Percentiles rank a stretch among this genome's conserved stretches.
Evolutionary conservation across 176 grass and related monocot genomes (phyloP).

Genomic region (Triticum aestivum): IWGSC_CS_RefSeq_v2.1 NC_057801.1:191910940-191911439

Average conservation of each 20-base stretch:
- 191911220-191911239: slow-evolving; percentile 2
- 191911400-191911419: slow-evolving; percentile 30
- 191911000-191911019: no score
- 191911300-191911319: not conserved
- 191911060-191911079: no score
- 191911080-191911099: no score
- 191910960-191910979: no score
- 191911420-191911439: slow-evolving; percentile 23
- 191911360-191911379: not conserved
- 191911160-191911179: not conserved
- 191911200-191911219: not conserved
- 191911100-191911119: no score
- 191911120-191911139: no score
- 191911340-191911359: slow-evolving; percentile 4
- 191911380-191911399: slow-evolving; percentile 4
- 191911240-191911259: not conserved
- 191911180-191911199: slow-evolving; percentile 6
- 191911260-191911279: slow-evolving; percentile 13
- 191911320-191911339: slow-evolving; percentile 1
- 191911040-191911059: no score
- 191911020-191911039: no score
- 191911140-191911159: not conserved
- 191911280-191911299: not conserved
- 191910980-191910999: no score
- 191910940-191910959: no score